Conservation (phyloP, 495 filamentous ascomycete genomes). For the Viridothelium virens region DNA sequence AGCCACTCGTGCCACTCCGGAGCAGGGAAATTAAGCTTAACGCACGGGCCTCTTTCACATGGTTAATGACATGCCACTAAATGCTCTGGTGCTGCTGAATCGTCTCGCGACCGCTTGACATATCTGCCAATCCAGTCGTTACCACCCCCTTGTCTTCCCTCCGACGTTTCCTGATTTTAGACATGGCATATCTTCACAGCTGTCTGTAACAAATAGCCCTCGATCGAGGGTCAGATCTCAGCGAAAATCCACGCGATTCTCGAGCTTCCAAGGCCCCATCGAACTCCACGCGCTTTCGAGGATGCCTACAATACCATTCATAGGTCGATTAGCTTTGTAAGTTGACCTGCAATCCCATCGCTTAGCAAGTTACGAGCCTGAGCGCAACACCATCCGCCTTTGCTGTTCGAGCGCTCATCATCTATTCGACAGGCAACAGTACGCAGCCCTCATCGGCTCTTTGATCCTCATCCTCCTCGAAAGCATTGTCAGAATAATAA, state of each 20-base stretch:
- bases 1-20: not conserved
- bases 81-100: not conserved
- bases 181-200: no score
- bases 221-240: not conserved
- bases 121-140: no score
- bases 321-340: constrained; percentile 70
- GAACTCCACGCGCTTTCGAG: not conserved
- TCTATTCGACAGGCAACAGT: constrained; percentile 46
- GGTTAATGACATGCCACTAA: constrained; percentile 9
- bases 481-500: constrained; percentile 74
- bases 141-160: no score
- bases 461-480: constrained; percentile 76
- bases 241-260: not conserved
- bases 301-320: constrained; percentile 72
- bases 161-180: no score
- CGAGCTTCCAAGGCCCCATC: not conserved
- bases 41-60: constrained; percentile 16
- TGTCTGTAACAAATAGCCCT: no score
- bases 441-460: constrained; percentile 74
- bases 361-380: not conserved
- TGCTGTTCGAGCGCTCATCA: not conserved
- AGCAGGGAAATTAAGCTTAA: not conserved
- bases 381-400: not conserved
- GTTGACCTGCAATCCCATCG: not conserved
- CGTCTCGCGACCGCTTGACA: not conserved